Evolutionary conservation across 164 flowering plant species (phyloP).

Genomic region (Dillenia turbinata): DNA sequence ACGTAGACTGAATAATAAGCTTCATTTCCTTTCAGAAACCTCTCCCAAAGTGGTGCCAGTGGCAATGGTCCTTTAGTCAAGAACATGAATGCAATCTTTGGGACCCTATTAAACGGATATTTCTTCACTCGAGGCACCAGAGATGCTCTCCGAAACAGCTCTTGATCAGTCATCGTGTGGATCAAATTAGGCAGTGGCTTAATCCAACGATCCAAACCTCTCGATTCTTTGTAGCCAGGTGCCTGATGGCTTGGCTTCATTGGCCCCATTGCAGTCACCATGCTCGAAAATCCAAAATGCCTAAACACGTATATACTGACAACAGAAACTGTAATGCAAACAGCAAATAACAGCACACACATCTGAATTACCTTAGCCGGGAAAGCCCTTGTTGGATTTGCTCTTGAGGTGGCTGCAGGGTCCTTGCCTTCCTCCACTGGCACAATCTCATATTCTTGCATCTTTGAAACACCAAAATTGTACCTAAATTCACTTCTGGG

Average conservation of each 20-base stretch:
- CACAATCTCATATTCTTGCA: neutral
- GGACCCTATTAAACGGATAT: constrained; percentile 41
- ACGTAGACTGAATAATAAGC: constrained; percentile 46
- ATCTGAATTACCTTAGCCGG: constrained; percentile 35
- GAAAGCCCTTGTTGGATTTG: constrained; percentile 24
- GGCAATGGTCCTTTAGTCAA: constrained; percentile 50
- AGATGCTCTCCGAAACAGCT: constrained; percentile 53
- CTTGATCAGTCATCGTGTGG: constrained; percentile 47
- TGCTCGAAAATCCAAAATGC: constrained; percentile 23
- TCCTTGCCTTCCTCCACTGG: constrained; percentile 44
- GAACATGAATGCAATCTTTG: constrained; percentile 67
- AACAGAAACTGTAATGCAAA: constrained; percentile 31
- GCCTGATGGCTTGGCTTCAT: constrained; percentile 16
- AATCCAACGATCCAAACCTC: constrained; percentile 31
- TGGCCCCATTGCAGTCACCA: constrained; percentile 8
- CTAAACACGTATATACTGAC: constrained; percentile 30
- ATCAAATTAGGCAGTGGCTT: constrained; percentile 33
- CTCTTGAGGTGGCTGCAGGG: constrained; percentile 9
- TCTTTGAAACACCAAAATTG: too few species aligned
- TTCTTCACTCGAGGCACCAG: constrained; percentile 28
- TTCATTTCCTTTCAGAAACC: constrained; percentile 50
- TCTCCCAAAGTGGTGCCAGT: constrained; percentile 61
- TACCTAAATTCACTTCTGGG: too few species aligned
- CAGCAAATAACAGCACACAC: constrained; percentile 27
- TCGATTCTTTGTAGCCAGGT: constrained; percentile 20